A percentile compares a stretch with the other conserved stretches of the same genome.
Conservation (phyloP, 225 moss, liverwort and hornwort genomes). For the Sphagnum contortum region DNA sequence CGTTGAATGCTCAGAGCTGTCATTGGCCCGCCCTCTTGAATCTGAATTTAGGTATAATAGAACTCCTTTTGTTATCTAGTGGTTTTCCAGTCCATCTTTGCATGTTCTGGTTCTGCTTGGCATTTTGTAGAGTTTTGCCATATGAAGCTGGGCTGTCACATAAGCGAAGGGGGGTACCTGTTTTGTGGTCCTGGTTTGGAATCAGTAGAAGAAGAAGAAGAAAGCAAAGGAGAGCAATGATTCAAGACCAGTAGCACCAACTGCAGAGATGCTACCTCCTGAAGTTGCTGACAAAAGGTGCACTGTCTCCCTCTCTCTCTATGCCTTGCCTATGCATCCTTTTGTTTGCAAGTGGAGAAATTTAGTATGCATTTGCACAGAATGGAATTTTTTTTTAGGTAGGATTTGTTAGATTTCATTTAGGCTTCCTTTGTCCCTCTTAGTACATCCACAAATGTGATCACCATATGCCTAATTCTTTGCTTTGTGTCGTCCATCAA, state of each 20-base stretch:
- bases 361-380: background rate
- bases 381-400: background rate
- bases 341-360: background rate
- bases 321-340: background rate
- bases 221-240: slow-evolving; percentile 20
- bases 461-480: no score
- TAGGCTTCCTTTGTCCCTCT: background rate
- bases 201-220: slow-evolving; percentile 23
- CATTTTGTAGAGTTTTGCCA: no score
- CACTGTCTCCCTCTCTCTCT: background rate
- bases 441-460: background rate
- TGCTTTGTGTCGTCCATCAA: no score
- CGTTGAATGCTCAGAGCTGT: background rate
- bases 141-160: no score
- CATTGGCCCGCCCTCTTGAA: no score
- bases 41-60: background rate
- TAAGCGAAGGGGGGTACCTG: background rate
- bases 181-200: slow-evolving; percentile 6
- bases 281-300: slow-evolving; percentile 73
- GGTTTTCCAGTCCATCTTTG: background rate
- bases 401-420: background rate
- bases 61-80: background rate
- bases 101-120: no score
- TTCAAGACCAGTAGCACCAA: slow-evolving; percentile 7
- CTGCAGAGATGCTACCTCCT: slow-evolving; percentile 45